Evolutionary conservation across 768 basidiomycete species (phyloP), one percentile per base, ranked within the genome.

Genomic region (Pleurotus tuoliensis): DNA sequence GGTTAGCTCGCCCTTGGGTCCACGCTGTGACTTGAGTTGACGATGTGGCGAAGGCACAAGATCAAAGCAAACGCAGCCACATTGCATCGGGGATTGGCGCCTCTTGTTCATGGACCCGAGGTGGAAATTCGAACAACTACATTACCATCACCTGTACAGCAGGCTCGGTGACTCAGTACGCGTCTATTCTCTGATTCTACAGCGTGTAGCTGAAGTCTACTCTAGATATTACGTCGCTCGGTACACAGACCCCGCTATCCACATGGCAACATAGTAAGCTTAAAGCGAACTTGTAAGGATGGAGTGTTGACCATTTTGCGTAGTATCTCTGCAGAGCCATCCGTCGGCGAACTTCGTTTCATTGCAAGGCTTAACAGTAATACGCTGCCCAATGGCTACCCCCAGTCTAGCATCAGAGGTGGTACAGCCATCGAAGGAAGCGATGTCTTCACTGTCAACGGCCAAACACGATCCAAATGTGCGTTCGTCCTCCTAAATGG

Each of bases 271-370:
- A 12, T 71, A 67, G 71, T 73, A 59, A n/a, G 67, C 15, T 47
- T 18, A 39, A 38, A 15, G 18, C 24, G 18, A 25, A 12, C 8
- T 7, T 18, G 1, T 18, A n/a, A 38, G 13, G 38, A 40, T n/a
- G 11, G 7, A 11, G 9, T 22, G 13, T 37, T 15, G 16, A 53
- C 15, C 11, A 5, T 15, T 38, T 25, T 54, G 18, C 56, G 20
- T 43, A 73, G 71, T 43, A 70, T 66, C 9, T 63, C 70, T 2
- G 66, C 69, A 1, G 69, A 74, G 53, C 72, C 72, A 0, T 60
- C 67, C n/a, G 64, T 74, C 20, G 73, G 73, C 13, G 73, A 74
- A 55, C 69, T 74, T 5, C 71, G 73, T 47, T 74, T 67, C 62
- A 73, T 74, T 49, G 67, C 71, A 18, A 71, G 73, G 47, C 66